Percentiles rank a stretch among this genome's conserved stretches.
Conservation (phyloP, 2,329 filamentous ascomycete species). For the Botryotinia calthae region DNA sequence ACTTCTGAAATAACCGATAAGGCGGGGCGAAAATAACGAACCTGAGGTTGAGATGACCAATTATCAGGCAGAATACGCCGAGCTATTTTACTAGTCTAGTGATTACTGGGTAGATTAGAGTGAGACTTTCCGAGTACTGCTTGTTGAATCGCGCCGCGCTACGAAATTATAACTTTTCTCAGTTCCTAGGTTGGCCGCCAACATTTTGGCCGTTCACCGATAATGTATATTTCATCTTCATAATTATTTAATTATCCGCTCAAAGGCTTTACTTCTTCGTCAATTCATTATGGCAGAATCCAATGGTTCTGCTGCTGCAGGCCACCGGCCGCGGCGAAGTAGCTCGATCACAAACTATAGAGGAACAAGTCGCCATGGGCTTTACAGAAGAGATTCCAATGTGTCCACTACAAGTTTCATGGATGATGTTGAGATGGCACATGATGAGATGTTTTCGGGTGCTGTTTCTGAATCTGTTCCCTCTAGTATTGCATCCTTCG, state of each 20-base stretch:
- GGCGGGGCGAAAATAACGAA: slow-evolving; percentile 19
- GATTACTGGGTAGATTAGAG: not conserved
- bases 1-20: slow-evolving; percentile 20
- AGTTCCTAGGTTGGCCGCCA: not conserved
- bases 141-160: slow-evolving; percentile 1
- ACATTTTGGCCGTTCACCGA: slow-evolving; percentile 2
- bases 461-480: slow-evolving; percentile 96
- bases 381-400: slow-evolving; percentile 68
- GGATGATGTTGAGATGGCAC: slow-evolving; percentile 97
- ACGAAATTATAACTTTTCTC: slow-evolving; percentile 2
- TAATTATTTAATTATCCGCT: slow-evolving; percentile 15
- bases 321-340: slow-evolving; percentile 32
- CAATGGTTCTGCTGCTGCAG: slow-evolving; percentile 32
- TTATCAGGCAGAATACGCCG: not conserved
- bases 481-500: slow-evolving; percentile 87
- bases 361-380: slow-evolving; percentile 27
- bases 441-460: slow-evolving; percentile 92
- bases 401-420: slow-evolving; percentile 77
- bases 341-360: slow-evolving; percentile 35
- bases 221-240: slow-evolving; percentile 4
- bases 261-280: slow-evolving; percentile 7
- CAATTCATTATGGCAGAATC: slow-evolving; percentile 32
- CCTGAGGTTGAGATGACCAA: slow-evolving; percentile 15
- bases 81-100: not conserved
- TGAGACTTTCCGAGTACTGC: not conserved